Evolutionary conservation across 169 alveolate species (phyloP).

Genomic region (Eimeria praecox): DNA sequence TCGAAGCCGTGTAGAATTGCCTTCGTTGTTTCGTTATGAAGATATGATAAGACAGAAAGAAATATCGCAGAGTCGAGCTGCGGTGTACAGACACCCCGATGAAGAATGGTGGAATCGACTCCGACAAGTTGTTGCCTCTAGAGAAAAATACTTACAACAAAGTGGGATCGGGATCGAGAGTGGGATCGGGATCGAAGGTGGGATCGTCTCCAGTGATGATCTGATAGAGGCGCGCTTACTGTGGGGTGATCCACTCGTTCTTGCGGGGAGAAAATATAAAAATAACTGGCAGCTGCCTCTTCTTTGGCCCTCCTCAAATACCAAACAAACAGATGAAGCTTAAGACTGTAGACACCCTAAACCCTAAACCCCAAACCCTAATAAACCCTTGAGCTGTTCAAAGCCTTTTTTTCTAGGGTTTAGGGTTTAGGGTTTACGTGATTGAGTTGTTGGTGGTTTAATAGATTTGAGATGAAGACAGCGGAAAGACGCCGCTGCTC

Average conservation of each 20-base stretch:
- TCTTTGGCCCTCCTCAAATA: not conserved
- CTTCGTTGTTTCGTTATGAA: not conserved
- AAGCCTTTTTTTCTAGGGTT: too few species aligned
- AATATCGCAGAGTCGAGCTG: not conserved
- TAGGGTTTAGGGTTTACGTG: not conserved
- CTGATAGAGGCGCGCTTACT: not conserved
- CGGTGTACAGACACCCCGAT: constrained; percentile 13
- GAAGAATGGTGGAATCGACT: not conserved
- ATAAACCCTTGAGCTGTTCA: too few species aligned
- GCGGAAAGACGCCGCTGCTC: too few species aligned
- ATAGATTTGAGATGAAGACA: too few species aligned
- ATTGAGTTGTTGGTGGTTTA: not conserved
- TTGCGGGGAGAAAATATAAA: not conserved
- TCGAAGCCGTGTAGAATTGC: not conserved
- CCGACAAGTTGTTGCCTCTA: not conserved
- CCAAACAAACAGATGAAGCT: not conserved
- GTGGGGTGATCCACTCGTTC: constrained; percentile 30
- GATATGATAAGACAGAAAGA: not conserved
- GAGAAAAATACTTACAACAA: not conserved
- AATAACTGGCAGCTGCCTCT: constrained; percentile 51
- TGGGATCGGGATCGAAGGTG: not conserved
- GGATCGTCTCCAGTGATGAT: not conserved
- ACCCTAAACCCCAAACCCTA: constrained; percentile 19
- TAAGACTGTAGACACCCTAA: not conserved
- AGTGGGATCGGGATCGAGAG: not conserved